Evolutionary conservation across 2,329 filamentous ascomycete species (phyloP).

Genomic region (Cytospora piceae): DNA sequence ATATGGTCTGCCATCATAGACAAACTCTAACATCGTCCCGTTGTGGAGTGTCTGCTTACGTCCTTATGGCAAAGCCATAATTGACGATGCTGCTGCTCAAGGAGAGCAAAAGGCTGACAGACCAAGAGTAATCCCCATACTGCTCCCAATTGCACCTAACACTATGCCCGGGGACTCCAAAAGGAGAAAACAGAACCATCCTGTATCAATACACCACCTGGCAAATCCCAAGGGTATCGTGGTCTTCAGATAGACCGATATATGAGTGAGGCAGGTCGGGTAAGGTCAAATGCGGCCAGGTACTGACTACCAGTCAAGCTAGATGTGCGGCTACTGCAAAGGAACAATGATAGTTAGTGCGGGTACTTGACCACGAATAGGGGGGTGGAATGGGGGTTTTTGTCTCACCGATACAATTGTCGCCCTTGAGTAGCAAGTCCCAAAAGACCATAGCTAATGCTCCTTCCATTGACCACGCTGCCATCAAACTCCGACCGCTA

Average conservation of each 20-base stretch:
- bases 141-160: background rate
- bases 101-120: background rate
- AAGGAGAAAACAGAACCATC: background rate
- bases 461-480: background rate
- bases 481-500: no score
- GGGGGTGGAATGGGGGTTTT: no score
- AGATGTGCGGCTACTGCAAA: background rate
- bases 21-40: no score
- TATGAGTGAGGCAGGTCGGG: background rate
- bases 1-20: background rate
- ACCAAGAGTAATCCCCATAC: background rate
- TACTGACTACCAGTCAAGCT: background rate
- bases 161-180: background rate
- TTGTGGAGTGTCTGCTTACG: no score
- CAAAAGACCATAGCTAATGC: background rate
- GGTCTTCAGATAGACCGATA: background rate
- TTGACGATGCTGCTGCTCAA: background rate
- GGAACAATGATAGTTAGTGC: no score
- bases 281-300: background rate
- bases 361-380: no score
- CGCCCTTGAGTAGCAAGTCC: background rate
- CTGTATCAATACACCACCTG: background rate
- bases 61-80: no score
- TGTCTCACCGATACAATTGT: background rate
- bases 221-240: background rate